A percentile compares a stretch with the other conserved stretches of the same genome.
Conservation (phyloP, 164 flowering plant species). For the Cinnamomum micranthum region DNA sequence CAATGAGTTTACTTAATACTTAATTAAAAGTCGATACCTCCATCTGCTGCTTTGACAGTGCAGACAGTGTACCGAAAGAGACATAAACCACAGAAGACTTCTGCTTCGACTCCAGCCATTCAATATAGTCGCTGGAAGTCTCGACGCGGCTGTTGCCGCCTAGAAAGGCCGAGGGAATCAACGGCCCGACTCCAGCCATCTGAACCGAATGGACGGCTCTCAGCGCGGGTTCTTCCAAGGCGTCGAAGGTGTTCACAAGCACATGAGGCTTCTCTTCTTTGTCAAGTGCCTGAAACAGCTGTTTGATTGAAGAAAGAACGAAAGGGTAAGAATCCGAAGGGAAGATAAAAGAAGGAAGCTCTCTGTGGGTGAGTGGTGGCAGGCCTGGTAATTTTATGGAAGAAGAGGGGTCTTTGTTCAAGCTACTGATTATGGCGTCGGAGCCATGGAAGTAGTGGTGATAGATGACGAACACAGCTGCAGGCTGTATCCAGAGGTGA, state of each 20-base stretch:
- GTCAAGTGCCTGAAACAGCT: conserved; percentile 8
- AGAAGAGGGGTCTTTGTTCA: not conserved
- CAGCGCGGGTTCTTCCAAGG: conserved; percentile 40
- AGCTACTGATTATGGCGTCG: not conserved
- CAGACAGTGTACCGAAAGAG: conserved; percentile 30
- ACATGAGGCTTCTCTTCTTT: conserved; percentile 20
- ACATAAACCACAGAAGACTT: conserved; percentile 36
- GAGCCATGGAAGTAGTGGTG: conserved; percentile 35
- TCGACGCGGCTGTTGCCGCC: conserved; percentile 24
- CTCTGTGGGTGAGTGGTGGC: not conserved
- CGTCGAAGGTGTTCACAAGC: conserved; percentile 50
- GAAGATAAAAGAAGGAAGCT: conserved; percentile 10
- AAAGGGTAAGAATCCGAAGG: not conserved
- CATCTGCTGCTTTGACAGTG: conserved; percentile 17
- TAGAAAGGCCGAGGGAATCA: conserved; percentile 42
- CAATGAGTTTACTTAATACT: too few species aligned
- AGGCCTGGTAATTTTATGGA: conserved; percentile 4
- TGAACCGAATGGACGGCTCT: conserved; percentile 18
- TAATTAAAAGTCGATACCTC: conserved; percentile 3
- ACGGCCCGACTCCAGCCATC: conserved; percentile 47
- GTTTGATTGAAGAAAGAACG: not conserved
- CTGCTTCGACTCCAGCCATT: conserved; percentile 30
- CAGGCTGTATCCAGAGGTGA: conserved; percentile 43
- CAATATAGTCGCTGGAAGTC: conserved; percentile 13
- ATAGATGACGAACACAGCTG: conserved; percentile 28